Conservation (phyloP, 108 stramenopile species). For the Schizochytrium sp. region DNA sequence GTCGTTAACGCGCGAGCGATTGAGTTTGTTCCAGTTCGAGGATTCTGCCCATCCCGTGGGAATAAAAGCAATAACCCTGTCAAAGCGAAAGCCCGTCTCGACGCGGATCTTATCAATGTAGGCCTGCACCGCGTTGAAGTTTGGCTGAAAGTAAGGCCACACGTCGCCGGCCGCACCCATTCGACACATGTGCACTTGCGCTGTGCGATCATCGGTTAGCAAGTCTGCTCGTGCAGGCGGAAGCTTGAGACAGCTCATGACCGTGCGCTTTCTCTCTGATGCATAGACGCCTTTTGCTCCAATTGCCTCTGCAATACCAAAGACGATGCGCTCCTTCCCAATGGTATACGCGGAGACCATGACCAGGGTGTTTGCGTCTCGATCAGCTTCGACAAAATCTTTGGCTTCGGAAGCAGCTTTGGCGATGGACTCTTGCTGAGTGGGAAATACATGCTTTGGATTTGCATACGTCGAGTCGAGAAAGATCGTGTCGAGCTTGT, state of each 20-base stretch:
- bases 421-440: slow-evolving; percentile 52
- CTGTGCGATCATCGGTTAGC: slow-evolving; percentile 39
- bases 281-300: slow-evolving; percentile 42
- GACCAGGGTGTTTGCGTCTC: slow-evolving; percentile 34
- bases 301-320: slow-evolving; percentile 38
- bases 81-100: slow-evolving; percentile 23
- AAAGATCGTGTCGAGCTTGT: slow-evolving; percentile 43
- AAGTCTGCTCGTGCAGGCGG: slow-evolving; percentile 23
- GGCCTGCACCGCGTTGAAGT: slow-evolving; percentile 37
- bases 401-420: slow-evolving; percentile 33
- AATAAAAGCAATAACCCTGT: slow-evolving; percentile 53
- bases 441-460: slow-evolving; percentile 53
- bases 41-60: slow-evolving; percentile 64
- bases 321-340: slow-evolving; percentile 58
- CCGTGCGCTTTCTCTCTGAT: slow-evolving; percentile 40
- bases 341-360: slow-evolving; percentile 60
- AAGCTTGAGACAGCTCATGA: slow-evolving; percentile 45
- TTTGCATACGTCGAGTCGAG: slow-evolving; percentile 62
- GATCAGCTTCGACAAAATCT: slow-evolving; percentile 23
- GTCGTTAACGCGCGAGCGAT: slow-evolving; percentile 31
- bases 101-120: slow-evolving; percentile 36
- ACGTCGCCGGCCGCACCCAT: slow-evolving; percentile 54
- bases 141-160: slow-evolving; percentile 57
- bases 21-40: slow-evolving; percentile 55
- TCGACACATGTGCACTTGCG: slow-evolving; percentile 49